phyloP scores from a whole-genome alignment of 805 yeast species.

The Pichia cabralensis region DNA sequence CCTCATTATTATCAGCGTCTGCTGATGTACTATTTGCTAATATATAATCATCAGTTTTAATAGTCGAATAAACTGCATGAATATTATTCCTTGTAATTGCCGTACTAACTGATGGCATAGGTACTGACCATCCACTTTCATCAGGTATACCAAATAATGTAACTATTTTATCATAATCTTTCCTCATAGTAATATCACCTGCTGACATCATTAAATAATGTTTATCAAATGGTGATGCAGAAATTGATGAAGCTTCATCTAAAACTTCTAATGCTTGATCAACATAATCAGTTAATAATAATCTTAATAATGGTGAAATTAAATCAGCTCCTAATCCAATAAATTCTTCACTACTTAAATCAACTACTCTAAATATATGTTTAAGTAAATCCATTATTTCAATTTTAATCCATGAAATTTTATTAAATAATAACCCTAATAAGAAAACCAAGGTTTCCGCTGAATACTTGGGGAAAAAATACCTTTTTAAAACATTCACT shows the following conservation, averaged over 20 bases:
- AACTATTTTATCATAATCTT: slow-evolving; percentile 76
- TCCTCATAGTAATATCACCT: slow-evolving; percentile 69
- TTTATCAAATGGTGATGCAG: slow-evolving; percentile 84
- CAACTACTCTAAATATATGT: slow-evolving; percentile 65
- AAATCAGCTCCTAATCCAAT: slow-evolving; percentile 90
- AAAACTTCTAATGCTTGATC: slow-evolving; percentile 83
- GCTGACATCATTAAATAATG: slow-evolving; percentile 87
- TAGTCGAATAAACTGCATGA: slow-evolving; percentile 69
- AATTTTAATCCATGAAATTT: slow-evolving; percentile 63
- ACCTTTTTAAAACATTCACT: slow-evolving; percentile 53
- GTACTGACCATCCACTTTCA: slow-evolving; percentile 94
- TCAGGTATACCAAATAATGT: slow-evolving; percentile 92
- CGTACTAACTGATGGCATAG: slow-evolving; percentile 88
- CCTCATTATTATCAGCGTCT: slow-evolving; percentile 24
- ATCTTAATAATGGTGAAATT: slow-evolving; percentile 77
- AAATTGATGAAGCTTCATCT: slow-evolving; percentile 75
- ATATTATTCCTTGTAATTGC: slow-evolving; percentile 85
- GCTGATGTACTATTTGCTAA: slow-evolving; percentile 18
- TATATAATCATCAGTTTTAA: too few relatives aligned
- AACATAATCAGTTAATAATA: slow-evolving; percentile 75
- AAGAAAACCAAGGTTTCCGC: slow-evolving; percentile 68
- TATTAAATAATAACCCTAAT: slow-evolving; percentile 72
- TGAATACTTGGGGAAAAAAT: slow-evolving; percentile 65
- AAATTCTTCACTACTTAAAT: slow-evolving; percentile 68
- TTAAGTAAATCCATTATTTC: slow-evolving; percentile 74